Conservation (phyloP, 2,329 filamentous ascomycete genomes). For the Phyllosticta citrichinensis region DNA sequence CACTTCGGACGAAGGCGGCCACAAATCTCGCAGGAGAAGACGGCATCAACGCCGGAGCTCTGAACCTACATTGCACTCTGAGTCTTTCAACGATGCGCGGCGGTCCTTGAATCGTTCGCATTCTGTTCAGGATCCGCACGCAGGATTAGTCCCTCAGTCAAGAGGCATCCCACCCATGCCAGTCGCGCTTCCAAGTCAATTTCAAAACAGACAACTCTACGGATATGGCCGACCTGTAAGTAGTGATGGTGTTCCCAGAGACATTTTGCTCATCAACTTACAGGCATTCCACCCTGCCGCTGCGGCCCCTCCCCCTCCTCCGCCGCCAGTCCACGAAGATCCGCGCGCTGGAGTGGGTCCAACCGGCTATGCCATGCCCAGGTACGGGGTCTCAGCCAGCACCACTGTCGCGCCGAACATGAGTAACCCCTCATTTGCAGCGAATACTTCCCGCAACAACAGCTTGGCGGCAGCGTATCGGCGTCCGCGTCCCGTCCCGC, state of each 20-base stretch:
- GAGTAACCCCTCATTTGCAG: not conserved
- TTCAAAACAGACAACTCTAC: constrained; percentile 5
- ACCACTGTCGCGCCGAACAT: not conserved
- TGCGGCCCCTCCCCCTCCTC: not conserved
- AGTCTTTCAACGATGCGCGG: not conserved
- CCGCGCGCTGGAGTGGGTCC: not conserved
- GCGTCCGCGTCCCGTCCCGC: not conserved
- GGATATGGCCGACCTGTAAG: constrained; percentile 4
- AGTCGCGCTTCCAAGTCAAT: constrained; percentile 1
- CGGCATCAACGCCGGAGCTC: constrained; percentile 2
- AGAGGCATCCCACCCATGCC: not conserved
- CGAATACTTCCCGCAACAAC: not conserved
- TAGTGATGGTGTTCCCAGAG: not conserved
- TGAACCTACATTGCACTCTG: not conserved
- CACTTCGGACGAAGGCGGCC: not conserved
- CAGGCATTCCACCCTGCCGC: not conserved
- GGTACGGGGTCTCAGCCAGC: not conserved
- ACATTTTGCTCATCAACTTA: too few species aligned
- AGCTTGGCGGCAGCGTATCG: not conserved
- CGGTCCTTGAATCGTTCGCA: not conserved
- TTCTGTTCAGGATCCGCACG: not conserved
- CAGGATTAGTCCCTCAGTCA: not conserved
- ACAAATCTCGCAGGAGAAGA: not conserved
- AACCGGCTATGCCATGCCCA: not conserved
- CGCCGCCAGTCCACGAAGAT: not conserved